Base-by-base conservation (phyloP, 2,329 filamentous ascomycete genomes). In the Colletotrichum kahawae region DNA sequence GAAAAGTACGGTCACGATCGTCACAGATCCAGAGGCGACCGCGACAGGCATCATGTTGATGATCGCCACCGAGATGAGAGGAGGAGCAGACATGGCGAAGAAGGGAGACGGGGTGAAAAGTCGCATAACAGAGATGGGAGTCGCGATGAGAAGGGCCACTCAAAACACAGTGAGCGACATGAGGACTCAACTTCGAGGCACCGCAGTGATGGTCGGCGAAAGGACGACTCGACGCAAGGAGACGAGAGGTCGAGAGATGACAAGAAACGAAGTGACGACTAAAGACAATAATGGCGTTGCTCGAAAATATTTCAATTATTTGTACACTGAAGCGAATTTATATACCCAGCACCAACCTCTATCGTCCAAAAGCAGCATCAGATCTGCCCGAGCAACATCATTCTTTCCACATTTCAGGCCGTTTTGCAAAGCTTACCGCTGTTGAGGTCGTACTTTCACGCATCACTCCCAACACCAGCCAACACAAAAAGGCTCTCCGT, bases 401-500 rank as follows among this genome's bases (percentile, higher is more conserved):
- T 48, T 18, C 24, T 31, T 38, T 3, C 0, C 5, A 31, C 1
- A 12, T 13, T 60, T 60, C 8, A 36, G 14, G 10, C 31, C n/a
- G 38, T 36, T 18, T 60, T 67, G 34, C 72, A 75, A 7, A 74
- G 62, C 62, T 66, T 74, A 62, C 72, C 72, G n/a, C 54, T 74
- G 62, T 71, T 67, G 14, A 74, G 71, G 43, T 74, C 56, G 43
- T 67, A 74, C 14, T 71, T 67, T 73, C 77, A 80, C 5, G 48
- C 77, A 65, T 83, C 81, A 18, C 80, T 79, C 6, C 81, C 81
- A 9, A 82, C 80, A 5, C 78, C 80, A 10, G 77, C 79, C 5
- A 75, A 77, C 16, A 78, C 79, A 43, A 79, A 82, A 54, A 84
- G 81, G 1, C 83, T 56, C 16, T 71, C 69, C 2, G 78, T 70